Evolutionary conservation across 495 filamentous ascomycete genomes (phyloP), one percentile per base, ranked within the genome.

Genomic region (Chlorociboria aeruginascens): DNA sequence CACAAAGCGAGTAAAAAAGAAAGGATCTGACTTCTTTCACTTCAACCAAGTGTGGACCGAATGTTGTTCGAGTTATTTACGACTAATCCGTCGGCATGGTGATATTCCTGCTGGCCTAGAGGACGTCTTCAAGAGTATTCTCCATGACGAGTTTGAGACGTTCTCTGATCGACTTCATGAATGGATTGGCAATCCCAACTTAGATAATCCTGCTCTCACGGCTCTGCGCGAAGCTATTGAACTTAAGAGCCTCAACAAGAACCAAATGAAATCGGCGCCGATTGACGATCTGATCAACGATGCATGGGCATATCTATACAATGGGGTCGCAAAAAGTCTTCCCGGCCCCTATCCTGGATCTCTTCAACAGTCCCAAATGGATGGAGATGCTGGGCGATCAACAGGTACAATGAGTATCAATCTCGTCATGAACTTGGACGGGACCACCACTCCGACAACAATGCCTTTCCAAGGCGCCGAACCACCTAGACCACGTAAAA

Each of bases 241-340:
- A 57, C 66, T 97, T n/a, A 95, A 94, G 59, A 89, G 86, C 54
- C 73, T 90, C 35, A 95, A 95, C 61, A 78, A 78, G 40, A 80
- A 79, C 44, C 73, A 92, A 8, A 90, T 89, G 79, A 94, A 89
- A 59, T 76, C 81, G 6, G 76, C 79, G 2, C 71, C 82, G 31
- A 85, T 96, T 37, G 93, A 97, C 58, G 92, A 97, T 59, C 71
- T 97, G 29, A 82, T 95, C 45, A 80, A 78, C 11, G 92, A 99
- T 60, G 73, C 84, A 30, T 99, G 92, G 62, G 81, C 85, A 3
- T 69, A 76, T n/a, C 67, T 97, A 7, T 95, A 89, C 63, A 61
- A 64, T 1, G 67, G 76, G 38, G 49, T 76, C 40, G 68, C 63
- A 2, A 61, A 64, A 30, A 54, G 55, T 20, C 55, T 74, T 8